A percentile compares a stretch with the other conserved stretches of the same genome.
Conservation (phyloP, 1,284 basidiomycete species). For the Ceratobasidium sp. region DNA sequence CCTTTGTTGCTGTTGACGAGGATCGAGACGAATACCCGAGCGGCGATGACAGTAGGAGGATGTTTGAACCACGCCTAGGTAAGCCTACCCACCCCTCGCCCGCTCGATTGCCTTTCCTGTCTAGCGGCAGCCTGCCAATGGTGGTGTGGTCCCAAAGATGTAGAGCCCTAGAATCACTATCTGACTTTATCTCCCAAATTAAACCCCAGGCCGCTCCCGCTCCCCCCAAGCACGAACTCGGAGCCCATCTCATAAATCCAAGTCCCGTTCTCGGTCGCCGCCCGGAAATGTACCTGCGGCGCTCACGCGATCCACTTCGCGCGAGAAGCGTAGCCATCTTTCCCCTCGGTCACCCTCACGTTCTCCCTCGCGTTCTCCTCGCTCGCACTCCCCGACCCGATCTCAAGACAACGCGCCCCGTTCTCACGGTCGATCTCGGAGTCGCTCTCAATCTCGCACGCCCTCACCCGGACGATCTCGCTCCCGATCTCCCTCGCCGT, state of each 20-base stretch:
- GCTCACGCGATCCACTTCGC: slow-evolving; percentile 13
- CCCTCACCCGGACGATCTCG: slow-evolving; percentile 8
- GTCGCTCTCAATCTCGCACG: slow-evolving; percentile 14
- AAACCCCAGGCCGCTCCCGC: slow-evolving; percentile 18
- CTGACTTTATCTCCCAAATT: slow-evolving; percentile 20
- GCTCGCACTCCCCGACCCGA: slow-evolving; percentile 11
- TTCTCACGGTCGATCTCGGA: slow-evolving; percentile 18
- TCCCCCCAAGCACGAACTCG: slow-evolving; percentile 6
- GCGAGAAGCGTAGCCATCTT: slow-evolving; percentile 29
- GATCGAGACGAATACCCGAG: slow-evolving; percentile 28
- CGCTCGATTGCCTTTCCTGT: neutral
- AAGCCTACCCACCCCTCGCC: neutral
- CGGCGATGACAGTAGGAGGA: slow-evolving; percentile 6
- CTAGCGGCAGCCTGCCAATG: neutral
- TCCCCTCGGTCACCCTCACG: slow-evolving; percentile 14
- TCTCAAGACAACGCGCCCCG: slow-evolving; percentile 12
- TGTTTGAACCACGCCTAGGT: slow-evolving; percentile 16
- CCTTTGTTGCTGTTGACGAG: slow-evolving; percentile 26
- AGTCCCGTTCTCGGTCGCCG: slow-evolving; percentile 9
- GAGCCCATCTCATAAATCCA: slow-evolving; percentile 16
- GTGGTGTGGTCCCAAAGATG: neutral
- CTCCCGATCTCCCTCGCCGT: slow-evolving; percentile 13
- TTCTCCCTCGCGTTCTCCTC: slow-evolving; percentile 24
- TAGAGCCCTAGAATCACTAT: slow-evolving; percentile 3
- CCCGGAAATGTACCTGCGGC: neutral